phyloP scores from a whole-genome alignment of 202 grass and related monocot genomes.

The Cymbopogon flexuosus region DNA sequence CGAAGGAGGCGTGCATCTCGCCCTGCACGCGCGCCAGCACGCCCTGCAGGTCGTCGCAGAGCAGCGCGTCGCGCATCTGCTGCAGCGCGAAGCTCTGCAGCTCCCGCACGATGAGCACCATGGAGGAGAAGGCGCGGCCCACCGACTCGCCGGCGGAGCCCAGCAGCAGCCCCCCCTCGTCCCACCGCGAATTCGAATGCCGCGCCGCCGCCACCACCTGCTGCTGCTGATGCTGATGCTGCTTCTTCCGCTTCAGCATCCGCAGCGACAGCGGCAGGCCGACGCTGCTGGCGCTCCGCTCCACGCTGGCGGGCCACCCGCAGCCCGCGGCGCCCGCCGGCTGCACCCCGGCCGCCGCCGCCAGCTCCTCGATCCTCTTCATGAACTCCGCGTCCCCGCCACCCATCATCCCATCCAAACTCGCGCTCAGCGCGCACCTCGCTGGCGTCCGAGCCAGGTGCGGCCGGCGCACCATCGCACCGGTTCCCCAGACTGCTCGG shows the following conservation, averaged over 20 bases:
- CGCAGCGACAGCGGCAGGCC: constrained; percentile 73
- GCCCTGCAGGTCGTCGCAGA: constrained; percentile 61
- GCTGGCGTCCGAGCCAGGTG: background rate
- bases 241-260: constrained; percentile 73
- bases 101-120: constrained; percentile 93
- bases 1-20: constrained; percentile 88
- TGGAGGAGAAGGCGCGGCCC: constrained; percentile 81
- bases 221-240: constrained; percentile 27
- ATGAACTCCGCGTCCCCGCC: constrained; percentile 59
- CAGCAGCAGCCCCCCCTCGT: constrained; percentile 32
- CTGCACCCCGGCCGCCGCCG: constrained; percentile 19
- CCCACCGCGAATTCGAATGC: constrained; percentile 32
- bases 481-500: constrained; percentile 24
- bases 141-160: constrained; percentile 57
- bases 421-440: constrained; percentile 45
- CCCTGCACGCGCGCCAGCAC: constrained; percentile 57
- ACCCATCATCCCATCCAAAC: constrained; percentile 39
- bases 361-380: constrained; percentile 59
- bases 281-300: constrained; percentile 47
- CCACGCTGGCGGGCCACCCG: constrained; percentile 45
- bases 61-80: constrained; percentile 60
- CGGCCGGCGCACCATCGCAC: background rate
- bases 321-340: constrained; percentile 7
- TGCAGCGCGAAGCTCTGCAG: constrained; percentile 73
- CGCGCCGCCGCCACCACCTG: constrained; percentile 10